A percentile compares a stretch with the other conserved stretches of the same genome.
Evolutionary conservation across 1,139 yeast genomes (phyloP).

Genomic region (Yarrowia galli): DNA sequence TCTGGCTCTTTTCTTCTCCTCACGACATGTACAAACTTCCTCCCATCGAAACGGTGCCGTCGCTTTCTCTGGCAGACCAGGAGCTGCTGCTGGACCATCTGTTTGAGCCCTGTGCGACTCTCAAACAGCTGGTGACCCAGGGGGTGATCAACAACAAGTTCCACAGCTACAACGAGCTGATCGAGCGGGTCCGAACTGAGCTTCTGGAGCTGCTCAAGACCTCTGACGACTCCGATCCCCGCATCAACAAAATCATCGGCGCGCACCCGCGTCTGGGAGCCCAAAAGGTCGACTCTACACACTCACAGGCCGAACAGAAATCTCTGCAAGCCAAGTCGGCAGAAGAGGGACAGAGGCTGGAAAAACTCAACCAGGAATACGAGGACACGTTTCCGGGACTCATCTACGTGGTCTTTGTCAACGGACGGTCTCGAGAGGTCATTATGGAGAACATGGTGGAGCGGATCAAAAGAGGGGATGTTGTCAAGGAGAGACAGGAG

Average conservation of each 20-base stretch:
- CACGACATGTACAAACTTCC: conserved; percentile 24
- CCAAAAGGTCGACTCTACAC: conserved; percentile 61
- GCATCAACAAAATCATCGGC: conserved; percentile 56
- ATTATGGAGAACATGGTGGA: conserved; percentile 70
- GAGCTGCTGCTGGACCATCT: conserved; percentile 56
- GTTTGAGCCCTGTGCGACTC: conserved; percentile 71
- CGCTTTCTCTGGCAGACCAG: conserved; percentile 11
- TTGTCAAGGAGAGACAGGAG: conserved; percentile 62
- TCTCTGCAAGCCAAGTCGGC: conserved; percentile 58
- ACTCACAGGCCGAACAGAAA: conserved; percentile 75
- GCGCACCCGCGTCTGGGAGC: conserved; percentile 93
- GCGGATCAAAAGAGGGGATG: conserved; percentile 65
- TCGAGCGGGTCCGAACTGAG: conserved; percentile 57
- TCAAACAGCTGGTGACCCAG: conserved; percentile 56
- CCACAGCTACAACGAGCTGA: conserved; percentile 57
- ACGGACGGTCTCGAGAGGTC: conserved; percentile 72
- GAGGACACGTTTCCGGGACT: conserved; percentile 81
- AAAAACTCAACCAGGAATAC: conserved; percentile 64
- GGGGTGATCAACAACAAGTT: conserved; percentile 43
- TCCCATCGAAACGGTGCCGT: conserved; percentile 5
- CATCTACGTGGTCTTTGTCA: conserved; percentile 88
- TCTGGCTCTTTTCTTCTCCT: neutral
- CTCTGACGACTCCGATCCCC: conserved; percentile 40
- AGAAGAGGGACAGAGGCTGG: conserved; percentile 60
- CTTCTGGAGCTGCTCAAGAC: conserved; percentile 52